Evolutionary conservation across 352 stramenopile genomes (phyloP).

Genomic region (Phytopythium oedochilum): DNA sequence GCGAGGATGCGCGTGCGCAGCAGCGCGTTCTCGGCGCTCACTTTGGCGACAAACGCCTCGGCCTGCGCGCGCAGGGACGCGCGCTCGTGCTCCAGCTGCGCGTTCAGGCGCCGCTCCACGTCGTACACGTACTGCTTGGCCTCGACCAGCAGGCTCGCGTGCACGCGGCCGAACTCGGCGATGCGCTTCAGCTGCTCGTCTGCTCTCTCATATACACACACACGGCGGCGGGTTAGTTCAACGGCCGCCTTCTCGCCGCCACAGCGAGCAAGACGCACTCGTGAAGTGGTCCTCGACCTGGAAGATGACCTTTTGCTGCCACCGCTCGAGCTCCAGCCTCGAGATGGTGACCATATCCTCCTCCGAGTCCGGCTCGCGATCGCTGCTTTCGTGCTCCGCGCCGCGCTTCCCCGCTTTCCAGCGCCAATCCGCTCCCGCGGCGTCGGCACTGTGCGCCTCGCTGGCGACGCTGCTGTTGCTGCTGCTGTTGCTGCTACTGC

Average conservation of each 20-base stretch:
- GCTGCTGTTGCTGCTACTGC: neutral
- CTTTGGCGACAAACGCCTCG: slow-evolving; percentile 47
- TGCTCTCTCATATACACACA: slow-evolving; percentile 8
- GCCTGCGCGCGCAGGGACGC: slow-evolving; percentile 35
- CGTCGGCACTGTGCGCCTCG: neutral
- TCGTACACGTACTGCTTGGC: slow-evolving; percentile 59
- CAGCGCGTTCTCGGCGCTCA: slow-evolving; percentile 35
- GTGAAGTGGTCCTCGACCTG: slow-evolving; percentile 67
- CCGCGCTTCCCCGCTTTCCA: slow-evolving; percentile 1
- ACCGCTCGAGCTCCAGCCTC: slow-evolving; percentile 51
- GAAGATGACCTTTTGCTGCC: slow-evolving; percentile 51
- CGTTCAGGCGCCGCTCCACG: slow-evolving; percentile 45
- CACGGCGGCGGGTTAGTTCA: neutral
- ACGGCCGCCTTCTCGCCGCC: neutral
- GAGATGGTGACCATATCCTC: slow-evolving; percentile 38
- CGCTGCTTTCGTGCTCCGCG: slow-evolving; percentile 10
- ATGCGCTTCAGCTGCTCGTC: slow-evolving; percentile 79
- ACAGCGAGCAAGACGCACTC: slow-evolving; percentile 28
- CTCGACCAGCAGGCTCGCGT: slow-evolving; percentile 58
- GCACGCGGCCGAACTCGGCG: slow-evolving; percentile 66
- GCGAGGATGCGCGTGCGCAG: slow-evolving; percentile 17
- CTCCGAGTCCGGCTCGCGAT: slow-evolving; percentile 2
- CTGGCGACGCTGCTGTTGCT: neutral
- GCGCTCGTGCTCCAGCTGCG: slow-evolving; percentile 46
- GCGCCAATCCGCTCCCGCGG: neutral